Evolutionary conservation across 2,329 filamentous ascomycete genomes (phyloP).

Genomic region (Colletotrichum shisoi): DNA sequence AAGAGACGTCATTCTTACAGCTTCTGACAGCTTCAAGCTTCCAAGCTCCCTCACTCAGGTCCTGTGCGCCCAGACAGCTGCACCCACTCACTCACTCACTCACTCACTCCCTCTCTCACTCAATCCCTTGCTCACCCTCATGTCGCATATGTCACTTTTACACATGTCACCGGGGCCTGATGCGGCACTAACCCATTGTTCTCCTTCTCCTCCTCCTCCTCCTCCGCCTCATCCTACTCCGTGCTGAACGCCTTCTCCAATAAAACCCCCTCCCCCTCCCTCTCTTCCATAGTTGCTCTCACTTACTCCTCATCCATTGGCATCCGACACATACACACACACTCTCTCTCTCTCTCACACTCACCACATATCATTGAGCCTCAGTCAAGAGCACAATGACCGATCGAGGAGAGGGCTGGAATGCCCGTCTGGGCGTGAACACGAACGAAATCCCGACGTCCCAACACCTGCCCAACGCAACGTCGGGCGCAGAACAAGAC

Average conservation of each 20-base stretch:
- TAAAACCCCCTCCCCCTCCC: not conserved
- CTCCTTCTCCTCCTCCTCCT: too few species aligned
- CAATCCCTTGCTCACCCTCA: not conserved
- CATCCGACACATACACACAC: too few species aligned
- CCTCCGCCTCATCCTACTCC: not conserved
- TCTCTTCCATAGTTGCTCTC: not conserved
- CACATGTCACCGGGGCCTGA: slow-evolving; percentile 3
- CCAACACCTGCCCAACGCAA: slow-evolving; percentile 28
- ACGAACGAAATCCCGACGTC: slow-evolving; percentile 28
- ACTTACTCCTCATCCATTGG: not conserved
- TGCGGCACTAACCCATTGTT: not conserved
- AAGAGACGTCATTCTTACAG: slow-evolving; percentile 36
- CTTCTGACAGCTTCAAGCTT: slow-evolving; percentile 6
- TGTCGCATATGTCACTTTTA: not conserved
- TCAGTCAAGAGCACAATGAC: slow-evolving; percentile 31
- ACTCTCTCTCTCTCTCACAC: not conserved
- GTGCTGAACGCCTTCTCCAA: not conserved
- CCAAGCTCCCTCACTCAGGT: not conserved
- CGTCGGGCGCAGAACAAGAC: slow-evolving; percentile 40
- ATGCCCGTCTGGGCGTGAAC: slow-evolving; percentile 36
- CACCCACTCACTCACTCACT: not conserved
- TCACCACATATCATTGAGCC: slow-evolving; percentile 21
- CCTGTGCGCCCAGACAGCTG: not conserved
- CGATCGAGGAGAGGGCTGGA: slow-evolving; percentile 42
- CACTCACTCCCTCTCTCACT: not conserved